phyloP scores from a whole-genome alignment of 768 basidiomycete species.

The Tremella fuciformis region DNA sequence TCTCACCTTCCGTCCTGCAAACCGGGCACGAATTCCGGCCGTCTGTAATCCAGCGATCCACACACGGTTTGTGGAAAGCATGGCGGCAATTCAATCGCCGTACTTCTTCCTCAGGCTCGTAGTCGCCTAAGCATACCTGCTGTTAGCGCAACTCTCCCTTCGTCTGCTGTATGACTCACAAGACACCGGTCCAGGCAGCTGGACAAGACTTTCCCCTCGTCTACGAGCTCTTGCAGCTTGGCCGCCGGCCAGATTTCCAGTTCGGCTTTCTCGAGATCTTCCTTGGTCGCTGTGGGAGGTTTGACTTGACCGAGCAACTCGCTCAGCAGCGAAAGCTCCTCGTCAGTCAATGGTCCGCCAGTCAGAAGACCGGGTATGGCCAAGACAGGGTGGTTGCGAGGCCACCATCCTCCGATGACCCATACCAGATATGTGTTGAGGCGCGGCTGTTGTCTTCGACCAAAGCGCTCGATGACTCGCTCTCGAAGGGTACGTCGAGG shows the following conservation, averaged over 20 bases:
- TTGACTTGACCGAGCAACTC: slow-evolving; percentile 46
- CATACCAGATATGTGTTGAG: slow-evolving; percentile 78
- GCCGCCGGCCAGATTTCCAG: slow-evolving; percentile 68
- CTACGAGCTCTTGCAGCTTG: slow-evolving; percentile 60
- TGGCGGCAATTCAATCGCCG: slow-evolving; percentile 79
- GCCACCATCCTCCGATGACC: slow-evolving; percentile 82
- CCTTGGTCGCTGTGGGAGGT: slow-evolving; percentile 69
- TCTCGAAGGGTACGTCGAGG: slow-evolving; percentile 30
- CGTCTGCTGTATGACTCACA: slow-evolving; percentile 56
- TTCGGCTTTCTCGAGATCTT: slow-evolving; percentile 80
- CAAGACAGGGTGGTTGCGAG: slow-evolving; percentile 81
- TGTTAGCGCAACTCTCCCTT: background rate
- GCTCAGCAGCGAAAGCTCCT: slow-evolving; percentile 32
- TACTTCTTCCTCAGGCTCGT: slow-evolving; percentile 70
- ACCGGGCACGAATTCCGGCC: slow-evolving; percentile 90
- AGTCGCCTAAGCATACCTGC: slow-evolving; percentile 79
- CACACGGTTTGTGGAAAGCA: slow-evolving; percentile 83
- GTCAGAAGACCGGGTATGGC: slow-evolving; percentile 55
- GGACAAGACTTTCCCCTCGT: slow-evolving; percentile 64
- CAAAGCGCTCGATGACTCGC: slow-evolving; percentile 51
- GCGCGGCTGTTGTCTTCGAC: slow-evolving; percentile 55
- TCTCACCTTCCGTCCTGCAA: slow-evolving; percentile 61
- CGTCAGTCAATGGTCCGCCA: slow-evolving; percentile 45
- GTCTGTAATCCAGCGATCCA: slow-evolving; percentile 77
- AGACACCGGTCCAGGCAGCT: slow-evolving; percentile 67